Conservation (phyloP, 305 asterid genomes). For the Withania somnifera region DNA sequence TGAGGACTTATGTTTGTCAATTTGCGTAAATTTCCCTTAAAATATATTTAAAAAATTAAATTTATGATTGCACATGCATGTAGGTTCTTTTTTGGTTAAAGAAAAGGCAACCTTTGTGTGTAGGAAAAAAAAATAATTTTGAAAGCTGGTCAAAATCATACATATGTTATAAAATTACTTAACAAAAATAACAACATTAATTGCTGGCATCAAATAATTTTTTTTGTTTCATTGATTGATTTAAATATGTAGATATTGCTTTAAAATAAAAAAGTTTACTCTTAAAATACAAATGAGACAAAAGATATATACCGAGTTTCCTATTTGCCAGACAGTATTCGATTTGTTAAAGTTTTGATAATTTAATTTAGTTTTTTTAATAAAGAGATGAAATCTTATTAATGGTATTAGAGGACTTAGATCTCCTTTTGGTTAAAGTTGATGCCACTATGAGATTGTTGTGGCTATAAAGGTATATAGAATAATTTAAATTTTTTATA, state of each 20-base stretch:
- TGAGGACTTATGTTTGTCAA: no score
- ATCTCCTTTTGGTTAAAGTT: background rate
- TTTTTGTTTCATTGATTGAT: no score
- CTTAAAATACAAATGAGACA: constrained; percentile 1
- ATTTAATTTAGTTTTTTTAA: background rate
- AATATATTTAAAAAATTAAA: background rate
- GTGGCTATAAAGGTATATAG: background rate
- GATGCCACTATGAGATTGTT: background rate
- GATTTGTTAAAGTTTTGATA: background rate
- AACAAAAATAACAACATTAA: no score
- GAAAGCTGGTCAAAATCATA: no score
- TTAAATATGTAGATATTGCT: background rate
- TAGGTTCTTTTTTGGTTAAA: no score
- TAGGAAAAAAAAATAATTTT: background rate
- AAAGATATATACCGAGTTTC: background rate
- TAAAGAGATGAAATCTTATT: background rate
- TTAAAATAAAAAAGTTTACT: background rate
- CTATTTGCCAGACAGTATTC: background rate
- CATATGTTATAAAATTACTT: no score
- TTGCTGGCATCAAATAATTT: no score
- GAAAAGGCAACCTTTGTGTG: no score
- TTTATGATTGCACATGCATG: background rate
- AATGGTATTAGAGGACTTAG: background rate
- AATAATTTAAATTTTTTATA: background rate
- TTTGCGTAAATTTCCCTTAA: no score